phyloP scores from a whole-genome alignment of 139 green algal species.

The Edaphochlamys debaryana region DNA sequence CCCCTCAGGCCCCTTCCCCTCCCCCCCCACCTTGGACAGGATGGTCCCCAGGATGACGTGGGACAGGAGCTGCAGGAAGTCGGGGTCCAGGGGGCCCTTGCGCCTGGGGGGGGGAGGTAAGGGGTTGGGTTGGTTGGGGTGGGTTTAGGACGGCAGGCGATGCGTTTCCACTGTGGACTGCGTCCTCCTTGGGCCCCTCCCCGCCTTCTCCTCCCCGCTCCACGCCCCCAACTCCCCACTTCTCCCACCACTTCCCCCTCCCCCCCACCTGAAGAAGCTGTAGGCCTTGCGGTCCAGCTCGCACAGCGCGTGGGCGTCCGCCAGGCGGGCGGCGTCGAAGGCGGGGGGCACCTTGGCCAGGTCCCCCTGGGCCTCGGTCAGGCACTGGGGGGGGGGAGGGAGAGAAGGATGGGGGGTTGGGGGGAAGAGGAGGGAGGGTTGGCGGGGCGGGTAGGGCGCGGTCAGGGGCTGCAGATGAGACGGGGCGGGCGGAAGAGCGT shows the following conservation, averaged over 20 bases:
- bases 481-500: no score
- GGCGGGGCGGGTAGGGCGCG: no score
- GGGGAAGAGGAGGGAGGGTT: neutral
- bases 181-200: no score
- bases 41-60: slow-evolving; percentile 63
- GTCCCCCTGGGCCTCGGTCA: slow-evolving; percentile 43
- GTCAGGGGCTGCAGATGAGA: no score
- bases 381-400: slow-evolving; percentile 18
- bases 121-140: no score
- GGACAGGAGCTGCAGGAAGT: slow-evolving; percentile 62
- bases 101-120: slow-evolving; percentile 5
- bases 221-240: no score
- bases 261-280: slow-evolving; percentile 62
- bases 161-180: no score
- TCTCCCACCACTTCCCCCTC: no score
- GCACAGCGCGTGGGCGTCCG: slow-evolving; percentile 61
- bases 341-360: slow-evolving; percentile 30
- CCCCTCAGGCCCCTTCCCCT: no score
- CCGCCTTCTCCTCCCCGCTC: no score
- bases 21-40: slow-evolving; percentile 56
- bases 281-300: slow-evolving; percentile 68
- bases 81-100: slow-evolving; percentile 57
- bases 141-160: no score
- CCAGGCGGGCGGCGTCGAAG: slow-evolving; percentile 46
- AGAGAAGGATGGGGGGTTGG: neutral